Conservation (phyloP, 73 alveolate genomes). For the Effrenium voratum region DNA sequence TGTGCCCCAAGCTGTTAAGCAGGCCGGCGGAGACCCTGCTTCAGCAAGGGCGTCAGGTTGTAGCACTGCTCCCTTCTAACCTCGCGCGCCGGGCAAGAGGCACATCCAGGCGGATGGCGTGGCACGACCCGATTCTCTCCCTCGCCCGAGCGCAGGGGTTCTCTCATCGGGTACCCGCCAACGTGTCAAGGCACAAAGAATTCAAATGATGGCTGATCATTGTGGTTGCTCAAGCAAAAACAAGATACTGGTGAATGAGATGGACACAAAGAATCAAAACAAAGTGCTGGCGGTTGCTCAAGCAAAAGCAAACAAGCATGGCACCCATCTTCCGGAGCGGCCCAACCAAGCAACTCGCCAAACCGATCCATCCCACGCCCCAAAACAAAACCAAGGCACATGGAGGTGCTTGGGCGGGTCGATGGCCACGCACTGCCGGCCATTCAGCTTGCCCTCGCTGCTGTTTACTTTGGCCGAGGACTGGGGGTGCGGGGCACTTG, state of each 20-base stretch:
- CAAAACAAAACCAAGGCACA: not conserved
- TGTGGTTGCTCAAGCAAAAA: not conserved
- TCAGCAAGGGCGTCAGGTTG: constrained; percentile 82
- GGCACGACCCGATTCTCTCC: too few relatives aligned
- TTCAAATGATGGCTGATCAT: not conserved
- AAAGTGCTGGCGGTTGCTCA: too few relatives aligned
- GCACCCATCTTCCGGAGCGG: not conserved
- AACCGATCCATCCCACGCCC: not conserved
- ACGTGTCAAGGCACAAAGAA: not conserved
- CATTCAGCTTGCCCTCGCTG: constrained; percentile 94
- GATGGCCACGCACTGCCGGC: constrained; percentile 94
- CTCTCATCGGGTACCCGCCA: too few relatives aligned
- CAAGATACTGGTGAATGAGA: not conserved
- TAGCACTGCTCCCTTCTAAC: constrained; percentile 93
- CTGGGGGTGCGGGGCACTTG: too few relatives aligned
- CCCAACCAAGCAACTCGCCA: not conserved
- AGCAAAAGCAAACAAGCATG: not conserved
- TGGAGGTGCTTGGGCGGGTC: constrained; percentile 94
- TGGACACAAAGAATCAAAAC: not conserved
- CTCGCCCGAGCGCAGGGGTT: not conserved
- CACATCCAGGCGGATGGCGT: not conserved
- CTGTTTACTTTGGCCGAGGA: too few relatives aligned
- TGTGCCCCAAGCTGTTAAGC: not conserved
- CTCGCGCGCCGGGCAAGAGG: not conserved
- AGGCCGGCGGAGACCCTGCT: constrained; percentile 21